Base-by-base conservation (phyloP, 768 basidiomycete species). In the Boletus pseudo-olivaceus region DNA sequence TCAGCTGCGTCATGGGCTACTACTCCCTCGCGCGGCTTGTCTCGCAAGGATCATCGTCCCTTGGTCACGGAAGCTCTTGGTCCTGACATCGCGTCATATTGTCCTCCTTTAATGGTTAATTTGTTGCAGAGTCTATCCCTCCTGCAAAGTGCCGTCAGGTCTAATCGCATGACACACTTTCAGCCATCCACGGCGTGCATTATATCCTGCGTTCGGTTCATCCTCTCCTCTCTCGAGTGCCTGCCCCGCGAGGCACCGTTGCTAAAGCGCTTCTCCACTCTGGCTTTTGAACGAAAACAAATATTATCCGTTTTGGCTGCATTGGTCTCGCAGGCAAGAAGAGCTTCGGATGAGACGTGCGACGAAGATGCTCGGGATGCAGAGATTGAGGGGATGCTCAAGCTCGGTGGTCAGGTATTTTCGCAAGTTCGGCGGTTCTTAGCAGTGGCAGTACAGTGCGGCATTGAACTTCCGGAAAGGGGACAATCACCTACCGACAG, bases 111-210 rank as follows among this genome's bases (percentile, higher is more conserved):
- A 17, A 88, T 97, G 81, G 77, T 87, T 12, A 88, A 92, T 14
- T 81, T 98, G 44, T 76, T 91, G 7, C 93, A 94, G 60, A 90
- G 89, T 14, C 76, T 98, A 38, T 86, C 88, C 8, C 78, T 98
- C 40, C 78, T 99, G 23, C 89, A 95, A 64, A 88, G 81, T 52
- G 90, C 94, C 6, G 93, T 93, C 19, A 78, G 83, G 40, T 77
- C 83, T n/a, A 85, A 85, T 62, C 84, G 90, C 43, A 73, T 82
- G 27, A 73, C 85, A 3, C 96, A 98, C 71, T 95, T 93, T 63
- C 92, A 94, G 64, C 94, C 96, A 7, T 88, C 93, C 3, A 92
- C 95, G 0, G 95, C 94, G 14, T 94, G 87, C 70, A 88, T 98
- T 55, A 94, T 99, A 61, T 93, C 93, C 12, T 92, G 90, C 50